phyloP scores from a whole-genome alignment of 2,329 filamentous ascomycete species.

The Aspergillus texensis region DNA sequence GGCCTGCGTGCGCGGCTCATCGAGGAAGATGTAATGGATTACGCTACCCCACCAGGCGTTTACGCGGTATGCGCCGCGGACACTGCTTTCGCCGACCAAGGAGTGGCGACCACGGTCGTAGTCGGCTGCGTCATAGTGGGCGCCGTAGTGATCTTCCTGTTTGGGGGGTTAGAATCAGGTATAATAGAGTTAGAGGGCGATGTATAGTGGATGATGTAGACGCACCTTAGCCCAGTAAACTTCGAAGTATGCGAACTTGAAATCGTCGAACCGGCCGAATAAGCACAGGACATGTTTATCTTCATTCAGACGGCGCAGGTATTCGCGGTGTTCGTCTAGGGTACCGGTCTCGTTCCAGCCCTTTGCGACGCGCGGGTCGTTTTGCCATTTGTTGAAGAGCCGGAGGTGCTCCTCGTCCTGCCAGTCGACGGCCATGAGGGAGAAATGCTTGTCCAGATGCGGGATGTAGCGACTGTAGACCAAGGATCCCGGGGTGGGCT shows the following conservation, averaged over 20 bases:
- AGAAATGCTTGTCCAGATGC: constrained; percentile 74
- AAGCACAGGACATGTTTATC: constrained; percentile 65
- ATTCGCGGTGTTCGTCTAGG: constrained; percentile 72
- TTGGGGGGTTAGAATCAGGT: neutral
- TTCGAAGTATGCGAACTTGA: constrained; percentile 76
- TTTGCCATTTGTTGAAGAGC: constrained; percentile 80
- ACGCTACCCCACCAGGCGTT: constrained; percentile 61
- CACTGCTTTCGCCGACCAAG: constrained; percentile 58
- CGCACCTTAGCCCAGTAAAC: constrained; percentile 73
- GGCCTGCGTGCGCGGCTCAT: constrained; percentile 58
- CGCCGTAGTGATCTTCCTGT: constrained; percentile 63
- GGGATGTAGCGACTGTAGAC: constrained; percentile 80
- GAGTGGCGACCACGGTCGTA: constrained; percentile 65
- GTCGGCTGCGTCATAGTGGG: constrained; percentile 57
- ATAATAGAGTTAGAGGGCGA: neutral
- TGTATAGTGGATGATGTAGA: neutral
- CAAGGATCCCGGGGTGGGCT: constrained; percentile 69
- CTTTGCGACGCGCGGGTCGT: constrained; percentile 77
- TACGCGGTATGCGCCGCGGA: constrained; percentile 58
- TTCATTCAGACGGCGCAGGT: constrained; percentile 67
- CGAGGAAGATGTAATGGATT: constrained; percentile 63
- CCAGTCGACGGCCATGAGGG: constrained; percentile 74
- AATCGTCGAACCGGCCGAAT: constrained; percentile 70
- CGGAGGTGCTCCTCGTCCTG: constrained; percentile 64
- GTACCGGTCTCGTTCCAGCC: constrained; percentile 81